Conservation (phyloP, 495 filamentous ascomycete genomes). For the Glarea lozoyensis region DNA sequence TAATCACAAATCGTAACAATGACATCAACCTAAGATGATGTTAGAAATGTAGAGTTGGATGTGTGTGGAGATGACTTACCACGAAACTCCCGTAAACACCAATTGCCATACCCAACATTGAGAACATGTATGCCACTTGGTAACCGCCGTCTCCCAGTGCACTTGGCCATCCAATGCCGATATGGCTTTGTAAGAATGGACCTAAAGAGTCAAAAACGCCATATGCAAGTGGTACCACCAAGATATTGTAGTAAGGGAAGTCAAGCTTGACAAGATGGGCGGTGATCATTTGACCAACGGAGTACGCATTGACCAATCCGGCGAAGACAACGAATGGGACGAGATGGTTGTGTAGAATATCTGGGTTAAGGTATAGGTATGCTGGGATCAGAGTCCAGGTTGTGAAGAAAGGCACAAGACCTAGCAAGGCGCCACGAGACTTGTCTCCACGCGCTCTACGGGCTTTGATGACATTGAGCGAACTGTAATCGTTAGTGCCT, state of each 20-base stretch:
- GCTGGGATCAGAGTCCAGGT: conserved; percentile 65
- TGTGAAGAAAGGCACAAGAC: conserved; percentile 68
- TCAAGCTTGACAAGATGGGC: conserved; percentile 77
- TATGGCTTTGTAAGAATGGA: conserved; percentile 43
- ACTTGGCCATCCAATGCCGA: conserved; percentile 72
- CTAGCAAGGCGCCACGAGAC: conserved; percentile 62
- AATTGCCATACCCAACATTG: conserved; percentile 66
- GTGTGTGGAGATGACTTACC: conserved; percentile 33
- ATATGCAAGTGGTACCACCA: conserved; percentile 55
- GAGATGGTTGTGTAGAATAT: conserved; percentile 70
- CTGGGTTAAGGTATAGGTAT: conserved; percentile 78
- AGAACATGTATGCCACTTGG: conserved; percentile 79
- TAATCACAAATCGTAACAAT: conserved; percentile 97
- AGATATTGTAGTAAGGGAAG: conserved; percentile 84
- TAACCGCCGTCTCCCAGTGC: conserved; percentile 65
- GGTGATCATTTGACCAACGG: conserved; percentile 89
- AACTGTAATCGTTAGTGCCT: conserved; percentile 33
- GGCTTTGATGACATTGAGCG: conserved; percentile 71
- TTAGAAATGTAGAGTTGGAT: conserved; percentile 8
- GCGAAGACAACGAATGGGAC: conserved; percentile 82
- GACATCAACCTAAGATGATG: conserved; percentile 55
- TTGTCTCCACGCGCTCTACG: conserved; percentile 65
- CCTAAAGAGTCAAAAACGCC: conserved; percentile 74
- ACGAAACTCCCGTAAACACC: conserved; percentile 95
- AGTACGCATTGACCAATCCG: conserved; percentile 84